Evolutionary conservation across 768 basidiomycete species (phyloP).

Genomic region (Leccinum sublutescens): DNA sequence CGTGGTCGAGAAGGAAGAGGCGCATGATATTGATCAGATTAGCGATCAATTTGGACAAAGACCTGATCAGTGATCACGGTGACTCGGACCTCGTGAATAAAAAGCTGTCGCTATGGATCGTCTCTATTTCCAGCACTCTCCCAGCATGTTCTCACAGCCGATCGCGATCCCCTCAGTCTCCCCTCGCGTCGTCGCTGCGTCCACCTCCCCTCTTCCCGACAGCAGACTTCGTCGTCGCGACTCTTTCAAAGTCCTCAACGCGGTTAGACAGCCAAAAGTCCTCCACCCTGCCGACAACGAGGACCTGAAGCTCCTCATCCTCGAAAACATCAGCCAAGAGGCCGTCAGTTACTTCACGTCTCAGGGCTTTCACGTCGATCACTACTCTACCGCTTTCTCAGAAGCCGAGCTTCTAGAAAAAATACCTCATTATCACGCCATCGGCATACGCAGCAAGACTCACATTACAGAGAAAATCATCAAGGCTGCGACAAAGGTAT

Average conservation of each 20-base stretch:
- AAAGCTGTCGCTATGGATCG: slow-evolving; percentile 7
- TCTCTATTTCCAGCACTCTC: slow-evolving; percentile 9
- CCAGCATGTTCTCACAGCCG: slow-evolving; percentile 44
- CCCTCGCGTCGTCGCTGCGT: slow-evolving; percentile 43
- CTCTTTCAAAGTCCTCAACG: slow-evolving; percentile 32
- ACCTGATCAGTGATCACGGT: not conserved
- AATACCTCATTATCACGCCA: slow-evolving; percentile 83
- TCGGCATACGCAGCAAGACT: slow-evolving; percentile 97
- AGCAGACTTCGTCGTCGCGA: slow-evolving; percentile 39
- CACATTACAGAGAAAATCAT: slow-evolving; percentile 91
- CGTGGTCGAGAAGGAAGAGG: slow-evolving; percentile 94
- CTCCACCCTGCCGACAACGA: slow-evolving; percentile 84
- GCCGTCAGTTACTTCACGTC: slow-evolving; percentile 77
- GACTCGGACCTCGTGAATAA: slow-evolving; percentile 6
- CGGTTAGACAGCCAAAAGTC: slow-evolving; percentile 58
- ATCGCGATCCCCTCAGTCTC: slow-evolving; percentile 41
- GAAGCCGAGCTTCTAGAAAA: slow-evolving; percentile 90
- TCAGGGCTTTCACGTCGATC: slow-evolving; percentile 92
- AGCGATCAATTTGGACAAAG: not conserved
- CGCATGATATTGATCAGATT: slow-evolving; percentile 33
- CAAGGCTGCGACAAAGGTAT: slow-evolving; percentile 80
- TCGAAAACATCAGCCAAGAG: slow-evolving; percentile 94
- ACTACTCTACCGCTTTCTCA: slow-evolving; percentile 78
- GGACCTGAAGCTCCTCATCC: slow-evolving; percentile 74
- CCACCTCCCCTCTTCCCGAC: slow-evolving; percentile 57